These are phyloP conservation scores for Podaxis carcinomalis DNA, from an alignment of 768 basidiomycete genomes.

Conservation along the genomic window DNA sequence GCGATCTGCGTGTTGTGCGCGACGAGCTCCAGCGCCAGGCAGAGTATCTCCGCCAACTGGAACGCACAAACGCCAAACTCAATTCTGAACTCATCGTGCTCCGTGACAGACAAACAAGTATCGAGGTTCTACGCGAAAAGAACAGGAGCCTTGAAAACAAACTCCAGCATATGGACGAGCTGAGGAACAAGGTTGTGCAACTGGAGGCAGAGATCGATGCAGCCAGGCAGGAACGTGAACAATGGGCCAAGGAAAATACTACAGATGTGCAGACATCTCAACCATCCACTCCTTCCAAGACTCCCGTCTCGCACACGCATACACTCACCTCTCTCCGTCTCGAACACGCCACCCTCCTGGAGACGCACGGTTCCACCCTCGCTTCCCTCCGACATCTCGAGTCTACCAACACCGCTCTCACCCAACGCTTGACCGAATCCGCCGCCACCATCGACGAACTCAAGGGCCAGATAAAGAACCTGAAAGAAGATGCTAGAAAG, in stretches of 20 bases:
- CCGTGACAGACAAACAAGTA: conserved; percentile 50
- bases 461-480: conserved; percentile 29
- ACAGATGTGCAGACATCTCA: conserved; percentile 11
- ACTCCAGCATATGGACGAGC: conserved; percentile 42
- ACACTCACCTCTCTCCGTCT: conserved; percentile 58
- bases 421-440: conserved; percentile 32
- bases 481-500: conserved; percentile 25
- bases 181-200: conserved; percentile 49
- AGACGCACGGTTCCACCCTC: conserved; percentile 57
- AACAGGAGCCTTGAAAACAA: conserved; percentile 60
- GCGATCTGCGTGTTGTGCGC: conserved; percentile 55
- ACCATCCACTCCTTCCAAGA: conserved; percentile 34
- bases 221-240: conserved; percentile 49
- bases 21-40: conserved; percentile 70
- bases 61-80: conserved; percentile 54
- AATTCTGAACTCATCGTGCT: conserved; percentile 48
- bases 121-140: conserved; percentile 74
- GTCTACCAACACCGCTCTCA: conserved; percentile 40
- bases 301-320: conserved; percentile 53
- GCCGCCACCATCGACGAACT: conserved; percentile 27
- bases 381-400: conserved; percentile 54
- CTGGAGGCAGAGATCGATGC: conserved; percentile 68
- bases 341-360: conserved; percentile 57
- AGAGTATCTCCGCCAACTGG: conserved; percentile 53
- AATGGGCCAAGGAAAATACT: conserved; percentile 27